These are phyloP conservation scores for Phytophthora constricta DNA, from an alignment of 352 stramenopile genomes.

Conservation along the genomic window DNA sequence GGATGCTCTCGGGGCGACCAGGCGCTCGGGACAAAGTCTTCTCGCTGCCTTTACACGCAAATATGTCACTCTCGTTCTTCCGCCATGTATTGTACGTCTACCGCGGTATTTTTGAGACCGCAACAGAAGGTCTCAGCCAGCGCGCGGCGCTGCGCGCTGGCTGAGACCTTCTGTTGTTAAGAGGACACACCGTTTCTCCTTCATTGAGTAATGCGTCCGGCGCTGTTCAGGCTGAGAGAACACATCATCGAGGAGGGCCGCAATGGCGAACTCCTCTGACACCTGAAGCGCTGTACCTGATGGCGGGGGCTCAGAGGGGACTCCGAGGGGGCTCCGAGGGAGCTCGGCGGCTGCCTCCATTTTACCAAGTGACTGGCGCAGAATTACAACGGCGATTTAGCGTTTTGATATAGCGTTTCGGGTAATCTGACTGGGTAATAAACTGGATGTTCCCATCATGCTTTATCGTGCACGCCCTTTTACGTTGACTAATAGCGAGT, in stretches of 20 bases:
- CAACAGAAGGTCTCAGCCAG: no score
- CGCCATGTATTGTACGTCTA: background rate
- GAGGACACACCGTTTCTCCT: no score
- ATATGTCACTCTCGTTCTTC: background rate
- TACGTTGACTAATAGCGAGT: no score
- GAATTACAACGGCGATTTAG: background rate
- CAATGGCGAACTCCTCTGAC: background rate
- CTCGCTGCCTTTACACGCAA: background rate
- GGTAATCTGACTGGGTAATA: background rate
- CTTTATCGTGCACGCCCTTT: no score
- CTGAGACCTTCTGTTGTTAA: no score
- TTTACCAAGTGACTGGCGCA: background rate
- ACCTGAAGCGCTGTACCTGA: background rate
- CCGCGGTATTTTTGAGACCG: background rate
- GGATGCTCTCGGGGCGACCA: no score
- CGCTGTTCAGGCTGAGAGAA: background rate
- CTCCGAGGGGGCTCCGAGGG: no score
- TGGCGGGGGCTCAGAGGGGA: background rate
- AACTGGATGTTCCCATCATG: background rate
- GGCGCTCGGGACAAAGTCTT: no score
- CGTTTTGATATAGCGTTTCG: background rate
- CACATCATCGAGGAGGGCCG: background rate
- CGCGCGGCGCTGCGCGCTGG: no score
- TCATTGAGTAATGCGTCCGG: no score
- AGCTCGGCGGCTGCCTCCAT: background rate